Conservation (phyloP, 345 rosid genomes). For the Microthlaspi erraticum region DNA sequence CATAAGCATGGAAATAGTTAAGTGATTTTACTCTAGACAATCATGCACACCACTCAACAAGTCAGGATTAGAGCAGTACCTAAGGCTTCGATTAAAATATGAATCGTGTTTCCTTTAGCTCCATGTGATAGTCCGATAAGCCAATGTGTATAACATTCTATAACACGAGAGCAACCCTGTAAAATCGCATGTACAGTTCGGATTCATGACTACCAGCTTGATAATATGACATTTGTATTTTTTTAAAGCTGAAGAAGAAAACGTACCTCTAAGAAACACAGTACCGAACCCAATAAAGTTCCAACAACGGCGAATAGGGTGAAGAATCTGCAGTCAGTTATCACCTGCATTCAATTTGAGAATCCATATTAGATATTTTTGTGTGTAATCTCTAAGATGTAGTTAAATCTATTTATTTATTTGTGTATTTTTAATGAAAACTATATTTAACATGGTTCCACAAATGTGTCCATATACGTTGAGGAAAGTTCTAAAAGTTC, state of each 20-base stretch:
- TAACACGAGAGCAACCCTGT: slow-evolving; percentile 63
- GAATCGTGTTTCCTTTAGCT: slow-evolving; percentile 53
- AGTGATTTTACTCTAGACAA: not conserved
- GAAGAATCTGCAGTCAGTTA: slow-evolving; percentile 72
- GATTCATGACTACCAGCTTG: not conserved
- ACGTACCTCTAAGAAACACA: slow-evolving; percentile 76
- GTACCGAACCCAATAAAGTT: slow-evolving; percentile 64
- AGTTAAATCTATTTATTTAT: not conserved
- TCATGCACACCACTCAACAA: slow-evolving; percentile 1
- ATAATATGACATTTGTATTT: not conserved
- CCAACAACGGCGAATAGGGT: slow-evolving; percentile 72
- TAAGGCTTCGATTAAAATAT: slow-evolving; percentile 63
- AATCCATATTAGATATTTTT: not conserved
- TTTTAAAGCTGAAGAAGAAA: not conserved
- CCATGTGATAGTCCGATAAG: slow-evolving; percentile 46
- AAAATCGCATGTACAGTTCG: not conserved
- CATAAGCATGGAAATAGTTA: not conserved
- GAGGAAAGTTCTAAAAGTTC: not conserved
- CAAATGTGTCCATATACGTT: not conserved
- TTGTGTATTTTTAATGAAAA: not conserved
- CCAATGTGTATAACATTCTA: slow-evolving; percentile 56
- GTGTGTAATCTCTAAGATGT: not conserved
- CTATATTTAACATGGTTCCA: not conserved
- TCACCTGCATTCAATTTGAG: slow-evolving; percentile 49
- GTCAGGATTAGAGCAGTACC: slow-evolving; percentile 46